Base-by-base conservation (phyloP, 768 basidiomycete genomes). In the Guyanaporus albipodus region DNA sequence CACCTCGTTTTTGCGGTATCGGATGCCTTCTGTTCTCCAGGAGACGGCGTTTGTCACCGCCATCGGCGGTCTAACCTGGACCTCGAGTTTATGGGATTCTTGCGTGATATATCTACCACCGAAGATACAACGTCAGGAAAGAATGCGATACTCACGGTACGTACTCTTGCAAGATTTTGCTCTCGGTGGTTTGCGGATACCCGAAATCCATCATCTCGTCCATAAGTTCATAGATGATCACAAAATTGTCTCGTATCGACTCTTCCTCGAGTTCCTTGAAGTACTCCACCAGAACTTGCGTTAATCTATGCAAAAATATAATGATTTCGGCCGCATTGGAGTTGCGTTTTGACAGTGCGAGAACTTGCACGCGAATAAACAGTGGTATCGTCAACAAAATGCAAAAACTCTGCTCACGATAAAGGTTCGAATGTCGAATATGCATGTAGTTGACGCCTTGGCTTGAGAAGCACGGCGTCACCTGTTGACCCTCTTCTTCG, bases 181-280 rank as follows among this genome's bases (percentile, higher is more conserved):
- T 92, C 73, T 99, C 96, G 14, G 96, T 98, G 33, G 95, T 99
- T 68, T 98, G 96, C 0, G 96, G 95, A 64, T 87, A 97, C 8
- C 96, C 96, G 69, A 96, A 99, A 73, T 99, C 96, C 93, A 98
- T 97, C 91, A 98, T 97, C 74, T 99, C 96, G 60, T 98, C 95
- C 74, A 99, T 79, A 44, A 98, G 80, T 65, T 98, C 95, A 67
- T 96, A 99, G 41, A 99, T 96, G 63, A 99, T 96, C 32, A 99
- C 96, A 63, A 99, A 99, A 63, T 99, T 99, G 69, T 99, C 96
- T 8, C 96, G 78, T 63, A 99, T 98, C 38, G 91, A 94, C 73
- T 99, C 96, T 62, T 98, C 96, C 65, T 99, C 96, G 31, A 98
- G 83, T 65, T 98, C 96, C 67, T 98, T 99, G 77, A 99, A 99